These are phyloP conservation scores for Xylariaceae sp. DNA, from an alignment of 2,329 filamentous ascomycete species.

Conservation along the genomic window DNA sequence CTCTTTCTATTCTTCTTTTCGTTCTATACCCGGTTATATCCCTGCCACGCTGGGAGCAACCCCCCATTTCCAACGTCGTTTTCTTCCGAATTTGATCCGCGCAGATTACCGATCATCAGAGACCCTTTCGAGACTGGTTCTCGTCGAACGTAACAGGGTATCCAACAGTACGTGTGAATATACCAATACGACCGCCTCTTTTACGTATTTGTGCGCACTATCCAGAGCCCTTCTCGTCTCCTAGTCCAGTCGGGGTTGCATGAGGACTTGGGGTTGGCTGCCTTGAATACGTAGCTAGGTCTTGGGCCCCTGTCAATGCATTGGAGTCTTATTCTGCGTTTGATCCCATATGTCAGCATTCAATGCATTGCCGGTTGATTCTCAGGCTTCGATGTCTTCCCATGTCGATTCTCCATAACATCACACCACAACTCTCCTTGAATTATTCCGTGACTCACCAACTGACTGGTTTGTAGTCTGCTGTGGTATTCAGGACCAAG, in stretches of 20 bases:
- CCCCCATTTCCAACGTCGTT: neutral
- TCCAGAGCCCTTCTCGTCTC: neutral
- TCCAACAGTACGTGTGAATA: neutral
- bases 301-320: neutral
- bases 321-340: neutral
- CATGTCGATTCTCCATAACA: constrained; percentile 4
- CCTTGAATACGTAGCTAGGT: neutral
- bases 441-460: constrained; percentile 1
- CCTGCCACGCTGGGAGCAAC: neutral
- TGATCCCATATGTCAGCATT: neutral
- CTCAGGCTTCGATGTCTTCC: constrained; percentile 1
- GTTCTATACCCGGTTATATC: neutral
- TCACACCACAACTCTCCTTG: neutral
- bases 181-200: neutral
- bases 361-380: neutral
- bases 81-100: neutral
- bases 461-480: constrained; percentile 11
- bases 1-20: neutral
- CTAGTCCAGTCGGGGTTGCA: neutral
- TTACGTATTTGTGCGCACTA: neutral
- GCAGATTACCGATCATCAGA: constrained; percentile 2
- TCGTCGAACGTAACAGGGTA: constrained; percentile 31
- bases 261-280: neutral
- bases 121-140: constrained; percentile 27
- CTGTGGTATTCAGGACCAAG: constrained; percentile 8